Evolutionary conservation across 2,329 filamentous ascomycete species (phyloP).

Genomic region (Colletotrichum sp.): DNA sequence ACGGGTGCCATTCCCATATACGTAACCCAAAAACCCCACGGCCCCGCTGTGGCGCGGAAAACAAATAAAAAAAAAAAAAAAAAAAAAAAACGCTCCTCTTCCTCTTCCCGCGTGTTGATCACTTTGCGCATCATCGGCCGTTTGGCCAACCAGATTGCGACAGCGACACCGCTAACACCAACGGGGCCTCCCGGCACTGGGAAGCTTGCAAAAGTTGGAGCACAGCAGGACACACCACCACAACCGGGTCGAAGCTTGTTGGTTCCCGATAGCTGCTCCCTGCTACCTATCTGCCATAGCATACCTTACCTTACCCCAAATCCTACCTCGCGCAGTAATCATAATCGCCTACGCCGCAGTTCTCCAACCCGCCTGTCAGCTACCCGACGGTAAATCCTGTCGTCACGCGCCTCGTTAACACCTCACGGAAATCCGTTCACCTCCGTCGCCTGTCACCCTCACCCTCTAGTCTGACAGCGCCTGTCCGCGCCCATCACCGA

Average conservation of each 20-base stretch:
- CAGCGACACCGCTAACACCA: neutral
- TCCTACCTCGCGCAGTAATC: neutral
- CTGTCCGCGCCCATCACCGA: neutral
- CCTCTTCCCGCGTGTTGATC: neutral
- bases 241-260: constrained; percentile 8
- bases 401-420: neutral
- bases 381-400: neutral
- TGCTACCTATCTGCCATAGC: neutral
- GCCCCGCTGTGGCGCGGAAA: too few relatives aligned
- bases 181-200: neutral
- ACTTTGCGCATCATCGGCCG: neutral
- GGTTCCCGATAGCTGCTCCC: constrained; percentile 4
- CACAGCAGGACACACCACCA: neutral
- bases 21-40: too few relatives aligned
- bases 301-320: neutral
- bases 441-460: neutral
- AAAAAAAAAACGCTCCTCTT: neutral
- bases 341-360: neutral
- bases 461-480: neutral
- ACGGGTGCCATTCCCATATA: too few relatives aligned
- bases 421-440: neutral
- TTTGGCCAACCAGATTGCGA: neutral
- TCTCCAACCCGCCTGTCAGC: neutral
- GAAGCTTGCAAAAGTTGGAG: neutral
- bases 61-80: too few relatives aligned